Evolutionary conservation across 345 rosid genomes (phyloP), one percentile per base, ranked within the genome.

Genomic region (Ricinus communis): DNA sequence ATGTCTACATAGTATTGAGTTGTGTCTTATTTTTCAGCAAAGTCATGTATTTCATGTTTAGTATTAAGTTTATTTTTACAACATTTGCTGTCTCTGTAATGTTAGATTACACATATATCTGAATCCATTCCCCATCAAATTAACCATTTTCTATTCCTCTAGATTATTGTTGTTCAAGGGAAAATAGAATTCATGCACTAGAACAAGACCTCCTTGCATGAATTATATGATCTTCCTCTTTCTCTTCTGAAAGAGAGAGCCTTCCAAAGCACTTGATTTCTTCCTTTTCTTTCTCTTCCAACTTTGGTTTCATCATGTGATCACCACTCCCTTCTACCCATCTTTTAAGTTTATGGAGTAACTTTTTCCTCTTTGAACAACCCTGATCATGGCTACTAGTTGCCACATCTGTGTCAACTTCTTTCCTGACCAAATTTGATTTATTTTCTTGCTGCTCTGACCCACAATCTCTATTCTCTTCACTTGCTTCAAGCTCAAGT

Each of bases 251-350:
- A 33, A 33, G 4, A 33, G 38, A 33, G 6, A 33, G 38, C 38
- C 87, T 50, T 77, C 87, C 57, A 66, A 1, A 33, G 38, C 38
- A 33, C 38, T 33, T 33, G 38, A 33, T 33, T 33, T 33, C 38
- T 6, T 54, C 75, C 67, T 74, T 74, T 28, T 61, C 84, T 53
- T 74, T 84, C 31, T 84, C 87, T 50, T 77, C 87, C 54, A 62
- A 2, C 66, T 79, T 80, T 8, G 61, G 5, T 65, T 81, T 86
- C 72, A 76, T 86, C 72, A 76, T 73, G 25, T 25, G 12, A 25
- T 74, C 83, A 31, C 84, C 90, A 57, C 68, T 70, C 51, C 96
- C 88, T 56, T 87, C 97, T 25, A 91, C 88, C 93, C 91, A 89
- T 82, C 60, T 88, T 77, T 81, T 91, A 2, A 89, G 72, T 76